Evolutionary conservation across 2,329 filamentous ascomycete genomes (phyloP), one percentile per base, ranked within the genome.

Genomic region (Exophiala sp.): DNA sequence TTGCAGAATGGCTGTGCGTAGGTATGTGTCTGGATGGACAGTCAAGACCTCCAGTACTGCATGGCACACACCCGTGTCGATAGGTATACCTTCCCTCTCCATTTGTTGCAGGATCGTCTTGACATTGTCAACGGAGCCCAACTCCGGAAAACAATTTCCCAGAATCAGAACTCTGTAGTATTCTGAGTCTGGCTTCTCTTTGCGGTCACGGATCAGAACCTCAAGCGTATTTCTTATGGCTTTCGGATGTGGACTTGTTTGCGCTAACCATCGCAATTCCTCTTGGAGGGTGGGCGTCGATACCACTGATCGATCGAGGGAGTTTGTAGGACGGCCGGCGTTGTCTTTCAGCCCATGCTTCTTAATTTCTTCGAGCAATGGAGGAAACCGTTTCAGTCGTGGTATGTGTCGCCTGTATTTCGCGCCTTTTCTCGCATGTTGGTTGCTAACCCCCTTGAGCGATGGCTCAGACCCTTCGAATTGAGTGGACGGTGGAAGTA

Each of bases 1-100:
- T 50, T 82, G 74, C 36, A 96, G 73, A 3, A 96, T 78, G 34
- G 85, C 78, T 49, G 82, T 80, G 34, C 91, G 84, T 20, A 94
- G 73, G 5, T 90, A 62, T 63, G 95, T 92, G 69, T 97, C 88
- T 0, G 92, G 89, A 67, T 97, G 94, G 7, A 94, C 82, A 0
- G 88, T 83, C 20, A 96, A 76, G 4, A 82, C 86, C 77, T 87
- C 14, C 36, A 96, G 72, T 2, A 86, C 82, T 57, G 82, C 82
- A 68, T 91, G 85, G 64, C 89, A 92, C 2, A 88, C 78, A 3
- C 77, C 76, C 1, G 79, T 78, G 61, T 90, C 88, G 6, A 83
- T 77, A 39, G 81, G 72, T 41, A 96, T 75, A 0, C 76, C 78
- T 39, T 78, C 74, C 1, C 71, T 67, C 40, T 78, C 76, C 84